Base-by-base conservation (phyloP, 1,139 yeast species). In the Suhomyces chickasaworum region DNA sequence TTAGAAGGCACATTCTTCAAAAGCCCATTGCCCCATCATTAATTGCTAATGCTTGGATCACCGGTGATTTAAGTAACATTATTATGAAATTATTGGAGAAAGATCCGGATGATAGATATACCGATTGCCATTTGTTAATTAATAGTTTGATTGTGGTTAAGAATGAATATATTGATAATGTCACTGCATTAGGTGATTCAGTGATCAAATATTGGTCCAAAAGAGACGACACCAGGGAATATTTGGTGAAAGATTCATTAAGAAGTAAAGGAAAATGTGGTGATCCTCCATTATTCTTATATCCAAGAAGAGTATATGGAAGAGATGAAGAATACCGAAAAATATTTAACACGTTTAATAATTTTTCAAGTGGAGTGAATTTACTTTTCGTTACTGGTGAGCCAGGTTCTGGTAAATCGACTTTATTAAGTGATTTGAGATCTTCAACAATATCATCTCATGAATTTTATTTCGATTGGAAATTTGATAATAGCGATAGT, bases 381-480 rank as follows among this genome's bases (percentile, higher is more conserved):
- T 50, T 71, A 13, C 53, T 75, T 1, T 55, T 77, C 12, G 58
- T 79, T 8, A 54, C 64, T 1, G 84, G 84, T 6, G 68, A 64
- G n/a, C 55, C 73, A 0, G 84, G 84, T 0, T 58, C 68, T 3
- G 84, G 84, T 3, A 78, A 78, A 56, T 65, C 81, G 0, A 60
- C 76, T 3, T 53, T 79, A 5, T 57, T 79, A n/a, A 64, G 65
- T 25, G 80, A 75, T 39, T 54, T 78, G 37, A 71, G 68, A 45
- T 63, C 71, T 4, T 58, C 62, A 2, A 69, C 78, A 2, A 57
- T 71, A 15, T 62, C 73, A 2, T 63, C 66, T 33, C 68, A 67
- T 46, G 66, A 66, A 21, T 72, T 73, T 52, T 74, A 68, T 53
- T 69, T 75, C 29, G 64, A 60, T 27, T 76, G 80, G 73, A 73